A percentile compares a stretch with the other conserved stretches of the same genome.
Conservation (phyloP, 352 stramenopile species). For the Phytopythium cucurbitacearum region DNA sequence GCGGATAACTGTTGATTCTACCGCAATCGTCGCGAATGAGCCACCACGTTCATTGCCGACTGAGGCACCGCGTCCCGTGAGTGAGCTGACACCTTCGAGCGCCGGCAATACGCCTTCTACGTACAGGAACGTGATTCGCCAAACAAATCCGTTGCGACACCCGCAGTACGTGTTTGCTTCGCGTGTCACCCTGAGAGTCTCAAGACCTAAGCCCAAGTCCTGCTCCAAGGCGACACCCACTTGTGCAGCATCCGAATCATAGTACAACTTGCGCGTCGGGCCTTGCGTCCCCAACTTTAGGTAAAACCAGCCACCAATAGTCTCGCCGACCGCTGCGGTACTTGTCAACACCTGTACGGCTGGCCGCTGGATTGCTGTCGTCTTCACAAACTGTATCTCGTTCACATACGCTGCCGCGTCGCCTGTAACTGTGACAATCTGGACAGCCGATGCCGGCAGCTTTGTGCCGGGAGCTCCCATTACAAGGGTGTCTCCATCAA, state of each 20-base stretch:
- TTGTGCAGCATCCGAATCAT: conserved; percentile 65
- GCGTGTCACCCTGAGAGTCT: conserved; percentile 54
- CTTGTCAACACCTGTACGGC: conserved; percentile 70
- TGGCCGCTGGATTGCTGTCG: conserved; percentile 42
- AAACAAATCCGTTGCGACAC: conserved; percentile 67
- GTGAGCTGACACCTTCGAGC: conserved; percentile 33
- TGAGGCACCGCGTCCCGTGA: conserved; percentile 46
- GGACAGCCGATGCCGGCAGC: conserved; percentile 57
- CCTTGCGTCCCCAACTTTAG: conserved; percentile 51
- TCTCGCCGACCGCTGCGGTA: conserved; percentile 56
- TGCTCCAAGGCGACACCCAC: conserved; percentile 66
- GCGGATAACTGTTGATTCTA: conserved; percentile 55
- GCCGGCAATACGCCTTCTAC: conserved; percentile 48
- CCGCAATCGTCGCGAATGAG: conserved; percentile 34
- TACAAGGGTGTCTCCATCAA: conserved; percentile 62
- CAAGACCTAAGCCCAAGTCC: conserved; percentile 61
- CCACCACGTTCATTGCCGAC: conserved; percentile 56
- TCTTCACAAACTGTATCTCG: conserved; percentile 70
- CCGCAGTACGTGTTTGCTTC: conserved; percentile 65
- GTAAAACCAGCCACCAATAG: conserved; percentile 69
- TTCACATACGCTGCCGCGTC: conserved; percentile 50
- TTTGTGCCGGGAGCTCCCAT: conserved; percentile 59
- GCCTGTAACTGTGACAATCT: conserved; percentile 57
- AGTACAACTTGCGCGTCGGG: conserved; percentile 51
- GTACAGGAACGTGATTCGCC: conserved; percentile 77